Evolutionary conservation across 129 eudicot species (phyloP).

Genomic region (Logfia minima): DNA sequence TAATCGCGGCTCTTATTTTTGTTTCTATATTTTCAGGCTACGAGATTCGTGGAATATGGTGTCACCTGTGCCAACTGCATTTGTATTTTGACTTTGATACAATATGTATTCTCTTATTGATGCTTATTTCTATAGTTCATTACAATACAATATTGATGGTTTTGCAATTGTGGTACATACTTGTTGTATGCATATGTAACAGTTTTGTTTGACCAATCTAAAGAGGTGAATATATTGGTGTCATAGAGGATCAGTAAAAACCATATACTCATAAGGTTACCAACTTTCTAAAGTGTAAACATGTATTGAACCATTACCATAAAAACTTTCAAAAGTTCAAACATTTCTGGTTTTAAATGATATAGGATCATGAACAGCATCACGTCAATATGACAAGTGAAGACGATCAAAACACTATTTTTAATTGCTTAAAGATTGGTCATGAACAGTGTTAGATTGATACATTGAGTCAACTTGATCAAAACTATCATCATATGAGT

Average conservation of each 20-base stretch:
- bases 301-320: not conserved
- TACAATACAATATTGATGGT: not conserved
- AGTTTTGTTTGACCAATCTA: not conserved
- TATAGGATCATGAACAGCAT: not conserved
- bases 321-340: not conserved
- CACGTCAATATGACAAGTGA: not conserved
- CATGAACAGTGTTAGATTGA: not conserved
- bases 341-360: not conserved
- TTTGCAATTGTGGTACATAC: not conserved
- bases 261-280: not conserved
- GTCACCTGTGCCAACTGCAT: conserved; percentile 17
- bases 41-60: conserved; percentile 27
- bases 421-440: not conserved
- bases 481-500: not conserved
- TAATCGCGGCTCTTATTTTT: too few relatives aligned
- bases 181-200: not conserved
- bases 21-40: conserved; percentile 30
- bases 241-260: not conserved
- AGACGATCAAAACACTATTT: not conserved
- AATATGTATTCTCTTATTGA: not conserved
- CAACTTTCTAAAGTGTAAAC: not conserved
- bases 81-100: conserved; percentile 25
- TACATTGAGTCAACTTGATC: too few relatives aligned
- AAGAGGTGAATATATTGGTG: not conserved
- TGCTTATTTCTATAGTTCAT: not conserved